Base-by-base conservation (phyloP, 2,329 filamentous ascomycete species). In the Beauveria scarabaeidicola region DNA sequence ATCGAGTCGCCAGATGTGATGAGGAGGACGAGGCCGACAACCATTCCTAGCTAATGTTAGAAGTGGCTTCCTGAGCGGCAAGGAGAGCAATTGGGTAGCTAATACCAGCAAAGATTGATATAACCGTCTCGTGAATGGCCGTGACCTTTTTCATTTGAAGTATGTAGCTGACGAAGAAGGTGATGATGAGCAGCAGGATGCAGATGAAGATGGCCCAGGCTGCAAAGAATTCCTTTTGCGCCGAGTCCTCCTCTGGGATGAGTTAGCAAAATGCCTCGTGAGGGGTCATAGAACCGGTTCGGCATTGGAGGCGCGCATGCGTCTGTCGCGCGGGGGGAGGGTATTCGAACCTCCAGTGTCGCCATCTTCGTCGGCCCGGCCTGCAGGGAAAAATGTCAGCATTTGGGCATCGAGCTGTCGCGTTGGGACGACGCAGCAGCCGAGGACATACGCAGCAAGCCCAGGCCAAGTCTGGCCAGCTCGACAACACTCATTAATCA, bases 141-240 rank as follows among this genome's bases (percentile, higher is more conserved):
- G 97, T 94, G 60, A 99, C 92, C 77, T 95, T 97, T 76, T 90
- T 92, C 77, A 94, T 90, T 75, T 97, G 93, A 62, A 99, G 83
- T 66, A 95, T 88, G 77, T 99, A 99, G 80, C 92, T 97, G 48
- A 91, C 96, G 74, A 97, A 96, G 68, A 99, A 90, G 63, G 94
- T 93, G 65, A 89, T 84, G 66, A 97, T 96, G 68, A 99, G 86
- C 67, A 99, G 85, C 77, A 91, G 83, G 68, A 99, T 96, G 67
- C 96, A 85, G 70, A 99, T 99, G 76, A 97, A 96, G 66, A 99
- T 86, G 32, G 93, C 92, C 91, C 91, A 97, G 77, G 94, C 97
- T 68, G 92, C 89, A 71, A 91, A 90, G 64, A 96, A 89, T 78
- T 99, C 94, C 79, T 96, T 92, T 74, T 96, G 85, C 52, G 90